Evolutionary conservation across 345 rosid species (phyloP), one percentile per base, ranked within the genome.

Genomic region (Populus ilicifolia): DNA sequence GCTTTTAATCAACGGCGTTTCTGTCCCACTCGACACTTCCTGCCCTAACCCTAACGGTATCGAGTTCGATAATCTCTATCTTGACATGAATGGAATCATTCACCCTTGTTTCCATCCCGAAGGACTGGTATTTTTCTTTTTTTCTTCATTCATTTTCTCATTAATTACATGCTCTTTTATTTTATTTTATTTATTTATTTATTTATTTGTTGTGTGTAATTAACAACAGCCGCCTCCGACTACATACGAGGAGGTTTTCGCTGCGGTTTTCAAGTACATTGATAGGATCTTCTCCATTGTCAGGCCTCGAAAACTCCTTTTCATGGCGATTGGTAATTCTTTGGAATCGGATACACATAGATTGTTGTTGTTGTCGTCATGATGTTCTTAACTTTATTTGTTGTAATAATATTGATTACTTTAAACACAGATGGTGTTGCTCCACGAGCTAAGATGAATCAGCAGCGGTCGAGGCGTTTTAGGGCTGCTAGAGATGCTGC

Each of bases 391-490:
- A 33, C 27, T 2, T 10, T 67, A 18, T 50, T 7, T 52, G 11
- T 38, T n/a, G 21, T 67, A 12, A 13, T 44, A 44, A 44, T 29
- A 23, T 27, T 29, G 12, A 11, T 33, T 72, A 21, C 63, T 29
- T 63, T 23, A 63, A 14, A 44, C 27, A 44, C 68, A 83, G 85
- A 83, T 65, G 85, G 85, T 52, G 83, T 83, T 69, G 85, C 85
- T 16, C 81, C 85, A 4, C 83, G 81, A 33, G 85, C 85, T 69
- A 83, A 84, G 74, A 84, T 84, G 84, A 78, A 84, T 76, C 86
- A 81, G 23, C 84, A 84, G 18, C 75, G 80, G 29, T 61, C 80
- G 12, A 78, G 86, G 76, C 82, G 84, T 62, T 84, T 84, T 39
- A 71, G 59, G 74, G 73, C 84, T 36, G 84, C 86, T 74, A 83